These are phyloP conservation scores for Guillardia theta DNA, from an alignment of 78 protist species.

Conservation along the genomic window DNA sequence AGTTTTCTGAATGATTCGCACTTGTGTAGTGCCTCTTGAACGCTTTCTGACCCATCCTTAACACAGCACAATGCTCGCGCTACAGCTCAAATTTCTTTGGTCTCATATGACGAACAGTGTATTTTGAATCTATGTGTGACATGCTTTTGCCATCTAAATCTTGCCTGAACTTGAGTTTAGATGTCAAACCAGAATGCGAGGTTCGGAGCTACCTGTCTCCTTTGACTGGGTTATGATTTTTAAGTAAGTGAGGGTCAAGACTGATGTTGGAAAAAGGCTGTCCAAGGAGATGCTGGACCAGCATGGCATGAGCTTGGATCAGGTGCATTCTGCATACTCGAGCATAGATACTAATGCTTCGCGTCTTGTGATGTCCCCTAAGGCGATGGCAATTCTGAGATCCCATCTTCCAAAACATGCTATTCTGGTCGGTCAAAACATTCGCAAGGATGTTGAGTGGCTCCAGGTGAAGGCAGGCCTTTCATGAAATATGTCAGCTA, in stretches of 20 bases:
- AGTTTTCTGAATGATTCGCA: too few species aligned
- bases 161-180: neutral
- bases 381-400: conserved; percentile 23
- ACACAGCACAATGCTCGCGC: conserved; percentile 4
- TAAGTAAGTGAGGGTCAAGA: too few species aligned
- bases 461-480: too few species aligned
- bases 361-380: neutral
- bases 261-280: too few species aligned
- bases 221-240: too few species aligned
- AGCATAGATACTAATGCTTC: neutral
- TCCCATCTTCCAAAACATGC: neutral
- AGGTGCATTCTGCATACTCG: neutral
- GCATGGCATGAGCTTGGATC: neutral
- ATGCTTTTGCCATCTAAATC: neutral
- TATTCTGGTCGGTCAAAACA: conserved; percentile 43
- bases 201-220: conserved; percentile 19
- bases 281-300: neutral
- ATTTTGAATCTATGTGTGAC: neutral
- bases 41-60: too few species aligned
- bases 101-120: neutral
- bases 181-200: neutral
- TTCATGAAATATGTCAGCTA: too few species aligned
- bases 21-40: too few species aligned
- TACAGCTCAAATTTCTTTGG: neutral
- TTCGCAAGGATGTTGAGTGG: conserved; percentile 45